Evolutionary conservation across 495 filamentous ascomycete species (phyloP), one percentile per base, ranked within the genome.

Genomic region (Xylaria castorea): DNA sequence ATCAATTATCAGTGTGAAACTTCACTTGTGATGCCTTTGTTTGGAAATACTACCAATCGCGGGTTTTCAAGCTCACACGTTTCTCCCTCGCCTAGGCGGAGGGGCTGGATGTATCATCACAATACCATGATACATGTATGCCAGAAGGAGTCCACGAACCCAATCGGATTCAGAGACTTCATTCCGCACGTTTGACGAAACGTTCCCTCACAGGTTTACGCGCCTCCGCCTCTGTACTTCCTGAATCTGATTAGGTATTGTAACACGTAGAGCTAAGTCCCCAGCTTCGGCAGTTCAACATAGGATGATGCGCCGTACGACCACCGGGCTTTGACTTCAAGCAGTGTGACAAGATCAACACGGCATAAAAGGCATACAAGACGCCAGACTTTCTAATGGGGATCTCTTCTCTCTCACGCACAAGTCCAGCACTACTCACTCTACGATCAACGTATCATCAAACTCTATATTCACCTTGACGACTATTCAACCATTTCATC

Each of bases 171-270:
- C 22, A 44, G 3, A 27, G 61, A 30, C 3, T 25, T 11, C 22
- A 38, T 27, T 7, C 20, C 36, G 27, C 60, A 2, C 36, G 38
- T 46, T 7, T 16, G 38, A 44, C 38, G 22, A 64, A 44, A 64
- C 61, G 61, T 30, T 27, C 11, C 60, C n/a, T 20, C 36, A 30
- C 27, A 30, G 5, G 12, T 20, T 22, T 61, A 32, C 1, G 6
- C 5, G 20, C 58, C 32, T 40, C 34, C 58, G 58, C 61, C 11
- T 64, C 61, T 64, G 61, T 64, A 64, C 61, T 16, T 27, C 36
- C 60, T 36, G 60, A 63, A 42, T 36, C 12, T 25, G 36, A 63
- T 42, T 5, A 64, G 22, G 4, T 44, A 27, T 44, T 14, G 38
- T 44, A 9, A 0, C 61, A 61, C 58, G 5, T 44, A 44, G 38